These are phyloP conservation scores for Phytophthora colocasiae DNA, from an alignment of 352 stramenopile genomes.

Conservation along the genomic window DNA sequence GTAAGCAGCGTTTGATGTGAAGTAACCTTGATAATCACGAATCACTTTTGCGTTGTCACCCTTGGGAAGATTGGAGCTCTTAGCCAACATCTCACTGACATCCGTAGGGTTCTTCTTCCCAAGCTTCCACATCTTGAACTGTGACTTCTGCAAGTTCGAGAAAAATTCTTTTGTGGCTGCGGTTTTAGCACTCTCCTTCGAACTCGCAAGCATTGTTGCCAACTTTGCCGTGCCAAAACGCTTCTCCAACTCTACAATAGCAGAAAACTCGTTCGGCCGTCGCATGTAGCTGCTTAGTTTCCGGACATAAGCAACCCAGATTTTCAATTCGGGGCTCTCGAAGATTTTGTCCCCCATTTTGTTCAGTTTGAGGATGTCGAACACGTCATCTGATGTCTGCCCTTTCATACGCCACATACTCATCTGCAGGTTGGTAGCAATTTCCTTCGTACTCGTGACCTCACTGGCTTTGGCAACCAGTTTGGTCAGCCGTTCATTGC, in stretches of 20 bases:
- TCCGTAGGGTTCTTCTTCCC: background rate
- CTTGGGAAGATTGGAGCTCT: background rate
- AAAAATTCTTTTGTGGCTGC: background rate
- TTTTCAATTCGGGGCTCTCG: background rate
- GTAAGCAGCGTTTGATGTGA: background rate
- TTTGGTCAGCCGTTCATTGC: background rate
- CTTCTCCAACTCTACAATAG: background rate
- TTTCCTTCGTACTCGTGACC: background rate
- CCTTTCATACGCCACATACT: background rate
- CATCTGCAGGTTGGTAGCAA: background rate
- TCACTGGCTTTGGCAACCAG: background rate
- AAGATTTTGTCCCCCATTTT: background rate
- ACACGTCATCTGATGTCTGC: conserved; percentile 3
- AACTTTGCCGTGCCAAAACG: background rate
- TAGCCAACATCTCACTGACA: background rate
- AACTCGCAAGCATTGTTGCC: background rate
- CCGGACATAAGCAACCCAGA: conserved; percentile 3
- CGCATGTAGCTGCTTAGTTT: background rate
- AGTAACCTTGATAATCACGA: background rate
- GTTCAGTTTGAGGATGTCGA: conserved; percentile 1
- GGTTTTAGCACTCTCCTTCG: background rate
- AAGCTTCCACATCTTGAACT: background rate
- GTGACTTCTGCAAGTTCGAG: background rate
- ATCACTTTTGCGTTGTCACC: background rate
- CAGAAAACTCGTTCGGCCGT: background rate